These are phyloP conservation scores for Periconia digitata DNA, from an alignment of 2,329 filamentous ascomycete genomes.

Conservation along the genomic window DNA sequence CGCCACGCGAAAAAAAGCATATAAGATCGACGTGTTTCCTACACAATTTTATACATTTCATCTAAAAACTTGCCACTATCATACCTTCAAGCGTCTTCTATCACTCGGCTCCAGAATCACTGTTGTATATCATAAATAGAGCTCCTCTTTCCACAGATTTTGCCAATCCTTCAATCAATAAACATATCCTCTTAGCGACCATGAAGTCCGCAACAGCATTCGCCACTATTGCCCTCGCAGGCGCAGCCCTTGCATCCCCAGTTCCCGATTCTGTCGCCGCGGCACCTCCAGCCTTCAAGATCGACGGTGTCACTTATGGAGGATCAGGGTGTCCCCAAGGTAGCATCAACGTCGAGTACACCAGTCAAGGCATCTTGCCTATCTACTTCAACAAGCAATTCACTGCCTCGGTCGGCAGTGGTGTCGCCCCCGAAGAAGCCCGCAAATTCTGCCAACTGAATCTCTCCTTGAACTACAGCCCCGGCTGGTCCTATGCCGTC, in stretches of 20 bases:
- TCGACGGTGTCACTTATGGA: constrained; percentile 32
- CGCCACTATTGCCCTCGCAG: constrained; percentile 25
- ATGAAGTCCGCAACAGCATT: constrained; percentile 28
- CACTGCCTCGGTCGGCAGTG: constrained; percentile 32
- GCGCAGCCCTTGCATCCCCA: constrained; percentile 22
- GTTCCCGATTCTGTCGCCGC: constrained; percentile 12
- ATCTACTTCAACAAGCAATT: constrained; percentile 37
- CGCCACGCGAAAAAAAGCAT: constrained; percentile 16
- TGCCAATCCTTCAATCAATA: neutral
- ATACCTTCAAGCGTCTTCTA: neutral
- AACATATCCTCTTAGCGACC: neutral
- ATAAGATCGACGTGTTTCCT: constrained; percentile 25
- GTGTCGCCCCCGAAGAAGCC: constrained; percentile 23
- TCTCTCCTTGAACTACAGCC: constrained; percentile 32
- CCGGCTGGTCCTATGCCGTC: constrained; percentile 42
- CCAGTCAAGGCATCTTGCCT: constrained; percentile 30
- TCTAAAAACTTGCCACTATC: constrained; percentile 5
- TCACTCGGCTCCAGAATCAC: neutral
- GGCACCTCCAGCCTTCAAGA: constrained; percentile 32
- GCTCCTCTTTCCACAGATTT: neutral
- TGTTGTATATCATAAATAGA: neutral
- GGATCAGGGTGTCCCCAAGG: constrained; percentile 41
- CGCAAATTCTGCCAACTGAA: constrained; percentile 45
- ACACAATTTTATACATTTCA: constrained; percentile 6
- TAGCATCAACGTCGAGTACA: constrained; percentile 37